phyloP scores from a whole-genome alignment of 495 filamentous ascomycete genomes.

The Penicillium egyptiacum region DNA sequence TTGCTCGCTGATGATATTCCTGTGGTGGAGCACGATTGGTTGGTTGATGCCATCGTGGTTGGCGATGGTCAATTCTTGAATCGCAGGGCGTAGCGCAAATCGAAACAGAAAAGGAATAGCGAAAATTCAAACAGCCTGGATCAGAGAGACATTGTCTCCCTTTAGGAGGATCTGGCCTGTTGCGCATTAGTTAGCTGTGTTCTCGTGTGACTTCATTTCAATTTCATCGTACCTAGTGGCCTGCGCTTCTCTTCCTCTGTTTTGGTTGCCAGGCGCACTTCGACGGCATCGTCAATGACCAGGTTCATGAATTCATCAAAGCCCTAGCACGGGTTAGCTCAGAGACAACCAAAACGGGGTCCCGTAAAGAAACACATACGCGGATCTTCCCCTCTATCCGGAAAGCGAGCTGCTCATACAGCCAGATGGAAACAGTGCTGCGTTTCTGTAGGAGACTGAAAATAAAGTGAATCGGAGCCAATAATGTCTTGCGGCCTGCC shows the following conservation, averaged over 20 bases:
- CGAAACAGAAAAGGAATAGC: slow-evolving; percentile 23
- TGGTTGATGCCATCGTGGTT: slow-evolving; percentile 63
- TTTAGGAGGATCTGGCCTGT: slow-evolving; percentile 94
- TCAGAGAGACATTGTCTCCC: slow-evolving; percentile 95
- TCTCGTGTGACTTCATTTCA: not conserved
- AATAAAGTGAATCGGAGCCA: slow-evolving; percentile 97
- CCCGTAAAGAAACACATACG: slow-evolving; percentile 44
- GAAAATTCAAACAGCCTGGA: slow-evolving; percentile 64
- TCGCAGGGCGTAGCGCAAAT: slow-evolving; percentile 30
- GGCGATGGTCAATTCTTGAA: slow-evolving; percentile 53
- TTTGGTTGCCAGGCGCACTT: slow-evolving; percentile 84
- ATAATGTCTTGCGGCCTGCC: slow-evolving; percentile 85
- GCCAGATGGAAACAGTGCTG: slow-evolving; percentile 87
- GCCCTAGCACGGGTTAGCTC: slow-evolving; percentile 52
- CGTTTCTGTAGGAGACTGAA: slow-evolving; percentile 93
- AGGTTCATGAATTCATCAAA: slow-evolving; percentile 99
- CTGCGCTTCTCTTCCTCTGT: slow-evolving; percentile 75
- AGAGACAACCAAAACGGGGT: not conserved
- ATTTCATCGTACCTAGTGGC: slow-evolving; percentile 67
- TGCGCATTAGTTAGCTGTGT: slow-evolving; percentile 25
- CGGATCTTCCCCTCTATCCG: slow-evolving; percentile 94
- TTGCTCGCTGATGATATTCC: slow-evolving; percentile 69
- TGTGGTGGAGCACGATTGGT: slow-evolving; percentile 64
- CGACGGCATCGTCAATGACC: slow-evolving; percentile 91
- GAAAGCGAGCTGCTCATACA: slow-evolving; percentile 92